Evolutionary conservation across 352 stramenopile genomes (phyloP).

Genomic region (Phytophthora foliorum): DNA sequence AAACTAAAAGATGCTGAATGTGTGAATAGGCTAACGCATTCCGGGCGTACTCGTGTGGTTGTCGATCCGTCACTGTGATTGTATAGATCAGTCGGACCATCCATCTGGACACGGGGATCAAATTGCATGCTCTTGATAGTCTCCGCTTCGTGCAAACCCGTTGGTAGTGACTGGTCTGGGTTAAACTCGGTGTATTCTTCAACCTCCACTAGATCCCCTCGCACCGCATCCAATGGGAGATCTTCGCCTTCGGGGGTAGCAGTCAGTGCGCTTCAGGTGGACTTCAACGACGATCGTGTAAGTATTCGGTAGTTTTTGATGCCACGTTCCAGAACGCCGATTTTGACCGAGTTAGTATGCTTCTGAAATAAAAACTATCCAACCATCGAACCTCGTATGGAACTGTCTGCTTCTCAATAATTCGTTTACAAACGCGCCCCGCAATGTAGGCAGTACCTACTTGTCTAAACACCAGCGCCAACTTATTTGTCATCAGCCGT

Average conservation of each 20-base stretch:
- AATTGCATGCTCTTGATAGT: conserved; percentile 16
- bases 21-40: conserved; percentile 6
- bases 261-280: background rate
- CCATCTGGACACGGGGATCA: conserved; percentile 7
- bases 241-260: background rate
- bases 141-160: conserved; percentile 4
- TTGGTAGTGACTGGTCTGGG: conserved; percentile 4
- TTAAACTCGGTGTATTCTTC: conserved; percentile 12
- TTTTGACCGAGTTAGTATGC: conserved; percentile 1
- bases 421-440: background rate
- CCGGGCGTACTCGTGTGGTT: conserved; percentile 5
- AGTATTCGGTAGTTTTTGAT: conserved; percentile 20
- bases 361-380: conserved; percentile 9
- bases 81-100: conserved; percentile 9
- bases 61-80: conserved; percentile 2
- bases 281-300: background rate
- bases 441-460: conserved; percentile 3
- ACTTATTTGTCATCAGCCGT: conserved; percentile 5
- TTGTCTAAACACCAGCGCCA: background rate
- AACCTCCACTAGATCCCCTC: conserved; percentile 7
- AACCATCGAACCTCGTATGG: conserved; percentile 1
- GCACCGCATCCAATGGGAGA: background rate
- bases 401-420: background rate
- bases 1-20: conserved; percentile 14
- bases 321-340: conserved; percentile 12